Evolutionary conservation across 495 filamentous ascomycete species (phyloP), one percentile per base, ranked within the genome.

Genomic region (Hypoxylon fragiforme): DNA sequence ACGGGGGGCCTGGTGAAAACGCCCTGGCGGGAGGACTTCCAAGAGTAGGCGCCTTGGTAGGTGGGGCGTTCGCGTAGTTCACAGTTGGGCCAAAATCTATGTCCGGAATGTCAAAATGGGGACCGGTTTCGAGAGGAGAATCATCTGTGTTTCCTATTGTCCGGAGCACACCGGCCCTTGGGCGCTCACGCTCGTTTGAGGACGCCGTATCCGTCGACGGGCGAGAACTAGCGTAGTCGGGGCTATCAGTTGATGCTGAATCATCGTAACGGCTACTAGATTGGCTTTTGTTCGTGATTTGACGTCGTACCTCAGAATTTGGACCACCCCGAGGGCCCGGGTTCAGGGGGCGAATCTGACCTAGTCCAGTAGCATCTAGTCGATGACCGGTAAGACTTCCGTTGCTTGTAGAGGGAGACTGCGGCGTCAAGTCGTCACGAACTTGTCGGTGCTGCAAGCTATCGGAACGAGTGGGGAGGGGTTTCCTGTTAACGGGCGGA

Each of bases 11-110:
- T 69, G n/a, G 76, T 64, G 41, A 73, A 66, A 53, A 72, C 57
- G 16, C 73, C 71, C 34, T 68, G 66, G 54, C 40, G 32, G 21
- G 46, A 41, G 54, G 52, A 35, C 49, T 57, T 9, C 20, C 40
- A 16, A 53, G 45, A 2, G 59, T 50, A 2, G 63, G 45, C 18
- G 58, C 55, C 38, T 67, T 65, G 6, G 49, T 38, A 3, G 62
- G 53, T 9, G 65, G 50, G 6, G 62, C 60, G 3, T 70, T 59
- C 8, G 73, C 78, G 39, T 87, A 87, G 62, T 88, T 85, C 47
- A 85, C 75, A 0, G 92, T 97, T 13, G 84, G 90, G 0, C 92
- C 92, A 67, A 97, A 97, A 64, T 97, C 88, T 51, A 97, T 80
- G 7, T 73, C 70, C 1, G 91, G 90, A 48, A 95, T 87, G 38